Base-by-base conservation (phyloP, 139 green algal genomes). In the Eudorina sp. region DNA sequence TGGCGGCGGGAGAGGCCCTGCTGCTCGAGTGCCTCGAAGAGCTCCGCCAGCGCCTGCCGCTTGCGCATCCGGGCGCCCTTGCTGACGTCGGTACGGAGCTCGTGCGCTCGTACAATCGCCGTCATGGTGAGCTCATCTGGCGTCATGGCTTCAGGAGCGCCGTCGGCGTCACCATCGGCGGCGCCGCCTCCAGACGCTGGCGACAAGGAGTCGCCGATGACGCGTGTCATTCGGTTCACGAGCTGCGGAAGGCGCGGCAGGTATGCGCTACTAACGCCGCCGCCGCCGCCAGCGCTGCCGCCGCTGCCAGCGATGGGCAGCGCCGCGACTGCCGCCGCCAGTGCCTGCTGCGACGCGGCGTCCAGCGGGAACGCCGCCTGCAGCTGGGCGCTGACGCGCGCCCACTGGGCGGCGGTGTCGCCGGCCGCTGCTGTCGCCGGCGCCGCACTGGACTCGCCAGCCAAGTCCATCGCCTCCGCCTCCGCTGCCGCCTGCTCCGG, bases 1-100 rank as follows among this genome's bases (percentile, higher is more conserved):
- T 91, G 88, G 5, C 89, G 90, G 25, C 89, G 87, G 19, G 92
- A 96, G 18, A 97, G 89, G 38, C 97, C 97, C 21, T 95, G 34
- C 3, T 34, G 90, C 2, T 70, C 83, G 82, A 99, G 91, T 8
- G 91, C 92, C 60, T 93, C 90, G 38, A 98, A 87, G 29, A 98
- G 83, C 90, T 98, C 96, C 1, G 93, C 94, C 29, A 99, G 93
- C 48, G 96, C 97, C 93, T 99, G 98, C 92, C 98, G 97, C 93
- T 99, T 99, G 27, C 95, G 90, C 51, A 91, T 85, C 40, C 93
- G 92, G 23, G 96, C 95, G 8, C 94, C 95, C 88, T 98, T 98
- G 21, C 84, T 90, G 7, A 84, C 75, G 51, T 97, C 94, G 23
- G 29, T 46, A 6, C 88, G 88, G 60, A 98, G 93, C 64, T 92